phyloP scores from a whole-genome alignment of 202 grass and related monocot species.

The Schoenoplectus tabernaemontani region DNA sequence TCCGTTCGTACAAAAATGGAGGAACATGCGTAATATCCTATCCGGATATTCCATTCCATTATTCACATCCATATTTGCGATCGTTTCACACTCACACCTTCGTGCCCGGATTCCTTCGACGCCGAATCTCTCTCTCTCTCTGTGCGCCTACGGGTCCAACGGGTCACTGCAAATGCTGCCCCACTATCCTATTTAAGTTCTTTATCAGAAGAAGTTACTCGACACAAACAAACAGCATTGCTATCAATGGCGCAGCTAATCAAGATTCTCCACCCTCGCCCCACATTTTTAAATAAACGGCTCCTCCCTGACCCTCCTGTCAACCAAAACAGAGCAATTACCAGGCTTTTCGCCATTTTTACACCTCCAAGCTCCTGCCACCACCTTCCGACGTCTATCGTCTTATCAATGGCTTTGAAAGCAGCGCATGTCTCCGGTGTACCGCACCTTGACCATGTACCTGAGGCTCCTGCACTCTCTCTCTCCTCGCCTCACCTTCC shows the following conservation, averaged over 20 bases:
- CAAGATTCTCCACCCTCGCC: slow-evolving; percentile 36
- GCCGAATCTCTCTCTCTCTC: neutral
- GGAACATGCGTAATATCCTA: neutral
- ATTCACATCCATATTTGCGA: neutral
- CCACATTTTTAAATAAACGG: slow-evolving; percentile 10
- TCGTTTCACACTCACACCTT: neutral
- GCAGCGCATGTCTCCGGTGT: slow-evolving; percentile 63
- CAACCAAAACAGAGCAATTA: slow-evolving; percentile 12
- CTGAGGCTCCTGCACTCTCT: slow-evolving; percentile 20
- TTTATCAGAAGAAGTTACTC: neutral
- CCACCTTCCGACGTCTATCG: neutral
- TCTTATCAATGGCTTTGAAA: slow-evolving; percentile 45
- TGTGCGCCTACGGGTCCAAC: neutral
- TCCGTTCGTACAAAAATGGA: neutral
- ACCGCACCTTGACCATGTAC: slow-evolving; percentile 33
- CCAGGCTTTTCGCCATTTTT: neutral
- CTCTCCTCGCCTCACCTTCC: slow-evolving; percentile 22
- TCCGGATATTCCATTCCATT: slow-evolving; percentile 16
- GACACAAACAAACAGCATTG: neutral
- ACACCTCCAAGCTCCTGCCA: neutral
- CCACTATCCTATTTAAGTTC: neutral
- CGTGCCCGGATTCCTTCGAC: neutral
- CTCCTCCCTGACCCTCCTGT: neutral
- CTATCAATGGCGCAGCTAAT: neutral
- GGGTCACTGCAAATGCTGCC: neutral